Base-by-base conservation (phyloP, 305 asterid genomes). In the Solanum hybrid region DNA sequence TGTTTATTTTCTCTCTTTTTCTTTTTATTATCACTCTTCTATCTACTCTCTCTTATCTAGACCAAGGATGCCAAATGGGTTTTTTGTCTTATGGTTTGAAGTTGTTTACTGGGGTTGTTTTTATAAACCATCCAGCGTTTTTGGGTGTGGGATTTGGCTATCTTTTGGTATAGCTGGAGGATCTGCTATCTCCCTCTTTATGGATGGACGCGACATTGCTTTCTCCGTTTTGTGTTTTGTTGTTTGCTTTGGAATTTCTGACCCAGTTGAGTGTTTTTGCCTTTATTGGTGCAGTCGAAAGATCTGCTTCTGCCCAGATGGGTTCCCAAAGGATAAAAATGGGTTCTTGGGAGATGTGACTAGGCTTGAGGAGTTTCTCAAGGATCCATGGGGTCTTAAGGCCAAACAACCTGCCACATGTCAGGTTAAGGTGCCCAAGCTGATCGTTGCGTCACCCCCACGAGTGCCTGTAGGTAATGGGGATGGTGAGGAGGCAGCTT, bases 341-440 rank as follows among this genome's bases (percentile, higher is more conserved):
- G 98, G 90, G 78, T 98, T 95, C 89, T 37, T 94, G 91, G 90
- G 93, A 90, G 98, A 95, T 90, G 96, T 95, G 85, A 90, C 90
- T 84, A 92, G 90, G 94, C 93, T 98, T 91, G 97, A 96, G 94
- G 93, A 92, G 86, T 96, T 98, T 89, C 87, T 98, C 89, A 94
- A 93, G 77, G 99, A 96, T 89, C 99, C 99, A 14, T 96, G 98
- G 99, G 35, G 92, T 94, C 91, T 93, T 86, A 94, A 93, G 92
- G 95, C 93, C 26, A 93, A 91, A 91, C 95, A 95, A 90, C 93
- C 93, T 90, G 96, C 96, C 3, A 95, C 97, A 88, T 89, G 96
- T 64, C 98, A 96, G 93, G 98, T 97, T 32, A 92, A 90, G 93
- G 99, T 96, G 87, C 99, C 99, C 10, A 98, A 95, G 80, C 96